Conservation (phyloP, 2,329 filamentous ascomycete genomes). For the Boeremia lycopersici region DNA sequence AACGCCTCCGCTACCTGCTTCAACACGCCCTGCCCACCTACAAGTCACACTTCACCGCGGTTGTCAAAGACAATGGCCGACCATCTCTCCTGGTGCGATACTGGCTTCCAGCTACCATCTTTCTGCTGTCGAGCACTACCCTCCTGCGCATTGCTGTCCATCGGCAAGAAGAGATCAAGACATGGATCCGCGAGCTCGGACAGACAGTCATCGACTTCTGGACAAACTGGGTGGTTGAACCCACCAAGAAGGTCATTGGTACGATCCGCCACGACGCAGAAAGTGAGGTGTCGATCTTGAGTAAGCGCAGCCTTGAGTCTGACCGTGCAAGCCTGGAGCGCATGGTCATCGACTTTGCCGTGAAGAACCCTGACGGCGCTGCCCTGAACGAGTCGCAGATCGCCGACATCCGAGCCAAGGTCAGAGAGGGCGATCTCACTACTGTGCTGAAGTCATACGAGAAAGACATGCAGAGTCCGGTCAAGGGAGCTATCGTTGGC, state of each 20-base stretch:
- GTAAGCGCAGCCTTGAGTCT: constrained; percentile 85
- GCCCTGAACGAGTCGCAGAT: constrained; percentile 72
- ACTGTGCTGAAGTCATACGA: constrained; percentile 92
- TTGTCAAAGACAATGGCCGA: constrained; percentile 71
- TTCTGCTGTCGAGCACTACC: constrained; percentile 80
- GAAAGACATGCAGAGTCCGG: constrained; percentile 79
- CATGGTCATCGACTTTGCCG: constrained; percentile 96
- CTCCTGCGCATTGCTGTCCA: constrained; percentile 79
- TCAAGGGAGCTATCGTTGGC: constrained; percentile 81
- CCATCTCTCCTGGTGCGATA: constrained; percentile 80
- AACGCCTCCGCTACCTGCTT: constrained; percentile 72
- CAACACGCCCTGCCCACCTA: constrained; percentile 72
- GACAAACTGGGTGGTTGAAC: constrained; percentile 94
- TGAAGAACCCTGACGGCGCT: constrained; percentile 74
- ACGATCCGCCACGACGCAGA: constrained; percentile 93
- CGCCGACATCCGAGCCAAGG: constrained; percentile 74
- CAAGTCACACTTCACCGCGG: constrained; percentile 58
- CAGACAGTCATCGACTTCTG: constrained; percentile 86
- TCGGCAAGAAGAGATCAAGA: constrained; percentile 74
- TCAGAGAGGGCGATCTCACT: constrained; percentile 90
- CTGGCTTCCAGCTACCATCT: constrained; percentile 77
- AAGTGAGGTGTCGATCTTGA: constrained; percentile 97
- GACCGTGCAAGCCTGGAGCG: constrained; percentile 91
- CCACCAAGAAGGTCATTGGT: constrained; percentile 78
- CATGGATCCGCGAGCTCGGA: constrained; percentile 81